Evolutionary conservation across 148 eudicot genomes (phyloP), one percentile per base, ranked within the genome.

Genomic region (Persicaria tinctoria): DNA sequence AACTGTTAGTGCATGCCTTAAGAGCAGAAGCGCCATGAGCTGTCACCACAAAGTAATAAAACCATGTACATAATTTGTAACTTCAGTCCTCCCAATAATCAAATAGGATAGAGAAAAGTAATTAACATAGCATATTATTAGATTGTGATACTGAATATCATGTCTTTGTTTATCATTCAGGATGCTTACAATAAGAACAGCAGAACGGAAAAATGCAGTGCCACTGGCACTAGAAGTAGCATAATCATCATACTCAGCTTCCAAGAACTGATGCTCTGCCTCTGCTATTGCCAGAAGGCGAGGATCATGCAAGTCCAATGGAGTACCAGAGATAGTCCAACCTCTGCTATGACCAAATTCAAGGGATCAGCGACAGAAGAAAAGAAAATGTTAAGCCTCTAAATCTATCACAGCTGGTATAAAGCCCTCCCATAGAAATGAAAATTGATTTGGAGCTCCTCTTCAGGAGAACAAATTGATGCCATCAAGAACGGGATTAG

Each of bases 261-360:
- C 94, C 70, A 91, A 72, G 27, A 85, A 79, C 75, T 70, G 88
- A 46, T 82, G 83, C 75, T 91, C 94, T 69, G 94, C 93, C 51
- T 89, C 94, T 55, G 97, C 94, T 88, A 89, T 84, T 14, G 94
- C 97, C 85, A 91, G 76, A 63, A 89, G 76, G 74, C 89, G 90
- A 27, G 92, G 90, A 70, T 89, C 97, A 83, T 85, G 80, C 87
- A 91, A 75, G 76, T 86, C 92, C 80, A 91, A 72, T 54, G 88
- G 88, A 49, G 86, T 79, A 78, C 94, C 97, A 76, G 87, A 80
- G 49, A 86, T 76, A 59, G 88, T 83, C 97, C 92, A 91, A 50
- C 87, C 83, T 78, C 86, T 84, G 75, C 68, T 27, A 75, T 66
- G 70, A 66, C 10, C 13, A 59, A 27, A 32, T 10, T 63, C 16